A percentile compares a stretch with the other conserved stretches of the same genome.
phyloP scores from a whole-genome alignment of 257 asterid genomes.

The Coffea canephora region DNA sequence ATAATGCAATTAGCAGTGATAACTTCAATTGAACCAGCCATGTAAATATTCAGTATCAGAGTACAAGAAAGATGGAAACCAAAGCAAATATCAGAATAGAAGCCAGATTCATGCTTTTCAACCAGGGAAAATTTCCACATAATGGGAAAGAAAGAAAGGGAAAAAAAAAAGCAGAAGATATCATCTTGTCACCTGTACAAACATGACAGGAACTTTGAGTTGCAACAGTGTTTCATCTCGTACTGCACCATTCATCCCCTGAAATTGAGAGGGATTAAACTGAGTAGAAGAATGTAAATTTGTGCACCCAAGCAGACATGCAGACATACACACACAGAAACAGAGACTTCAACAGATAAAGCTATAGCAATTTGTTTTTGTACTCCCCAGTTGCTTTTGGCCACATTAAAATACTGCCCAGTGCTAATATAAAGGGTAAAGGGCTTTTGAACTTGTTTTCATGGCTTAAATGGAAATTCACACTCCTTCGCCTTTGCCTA shows the following conservation, averaged over 20 bases:
- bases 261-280: slow-evolving; percentile 12
- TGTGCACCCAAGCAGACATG: background rate
- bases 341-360: background rate
- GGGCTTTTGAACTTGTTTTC: background rate
- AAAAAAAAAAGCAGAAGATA: background rate
- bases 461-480: background rate
- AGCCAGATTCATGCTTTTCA: background rate
- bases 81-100: background rate
- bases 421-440: background rate
- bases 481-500: background rate
- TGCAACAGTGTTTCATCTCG: slow-evolving; percentile 69
- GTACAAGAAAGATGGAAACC: background rate
- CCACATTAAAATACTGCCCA: too few species aligned
- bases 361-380: background rate
- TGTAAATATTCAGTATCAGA: background rate
- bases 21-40: background rate
- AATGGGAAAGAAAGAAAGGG: background rate
- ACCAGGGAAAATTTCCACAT: background rate
- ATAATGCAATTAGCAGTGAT: background rate
- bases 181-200: slow-evolving; percentile 63
- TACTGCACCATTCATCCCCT: slow-evolving; percentile 62
- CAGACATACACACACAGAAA: background rate
- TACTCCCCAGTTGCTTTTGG: too few species aligned
- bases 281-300: slow-evolving; percentile 2
- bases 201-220: slow-evolving; percentile 61